These are phyloP conservation scores for Termitomyces eurrhizus DNA, from an alignment of 768 basidiomycete genomes.

Conservation along the genomic window DNA sequence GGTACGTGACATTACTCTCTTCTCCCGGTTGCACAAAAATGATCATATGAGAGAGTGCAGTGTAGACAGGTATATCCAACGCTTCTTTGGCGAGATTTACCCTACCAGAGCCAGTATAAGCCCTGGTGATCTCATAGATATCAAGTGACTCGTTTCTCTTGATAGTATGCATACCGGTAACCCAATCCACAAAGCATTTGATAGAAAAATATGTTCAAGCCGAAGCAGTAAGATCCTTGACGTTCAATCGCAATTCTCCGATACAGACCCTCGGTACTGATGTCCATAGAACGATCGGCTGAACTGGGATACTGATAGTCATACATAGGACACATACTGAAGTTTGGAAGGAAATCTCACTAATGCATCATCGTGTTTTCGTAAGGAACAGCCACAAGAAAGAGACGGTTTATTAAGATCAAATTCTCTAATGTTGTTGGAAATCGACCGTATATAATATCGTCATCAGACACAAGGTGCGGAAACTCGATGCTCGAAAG, in stretches of 20 bases:
- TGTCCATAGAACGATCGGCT: constrained; percentile 11
- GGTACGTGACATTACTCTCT: constrained; percentile 12
- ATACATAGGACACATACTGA: background rate
- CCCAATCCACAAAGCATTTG: constrained; percentile 14
- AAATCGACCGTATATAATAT: constrained; percentile 11
- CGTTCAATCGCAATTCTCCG: constrained; percentile 9
- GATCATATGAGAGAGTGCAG: constrained; percentile 10
- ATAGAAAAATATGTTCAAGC: constrained; percentile 9
- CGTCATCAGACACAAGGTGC: constrained; percentile 6
- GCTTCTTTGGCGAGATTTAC: constrained; percentile 6
- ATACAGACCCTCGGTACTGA: constrained; percentile 7
- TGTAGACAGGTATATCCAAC: constrained; percentile 5
- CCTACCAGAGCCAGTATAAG: constrained; percentile 10
- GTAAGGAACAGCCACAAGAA: constrained; percentile 11
- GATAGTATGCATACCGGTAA: constrained; percentile 7
- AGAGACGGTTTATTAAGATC: constrained; percentile 9
- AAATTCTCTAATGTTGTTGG: constrained; percentile 13
- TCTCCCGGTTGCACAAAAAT: constrained; percentile 12
- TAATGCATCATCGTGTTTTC: constrained; percentile 16
- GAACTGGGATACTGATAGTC: constrained; percentile 2
- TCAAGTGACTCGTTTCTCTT: background rate
- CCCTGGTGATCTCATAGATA: background rate
- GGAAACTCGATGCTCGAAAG: constrained; percentile 10
- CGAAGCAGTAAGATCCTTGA: constrained; percentile 13
- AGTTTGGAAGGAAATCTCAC: background rate